Conservation (phyloP, 2,329 filamentous ascomycete species). For the Colletotrichum sp. region DNA sequence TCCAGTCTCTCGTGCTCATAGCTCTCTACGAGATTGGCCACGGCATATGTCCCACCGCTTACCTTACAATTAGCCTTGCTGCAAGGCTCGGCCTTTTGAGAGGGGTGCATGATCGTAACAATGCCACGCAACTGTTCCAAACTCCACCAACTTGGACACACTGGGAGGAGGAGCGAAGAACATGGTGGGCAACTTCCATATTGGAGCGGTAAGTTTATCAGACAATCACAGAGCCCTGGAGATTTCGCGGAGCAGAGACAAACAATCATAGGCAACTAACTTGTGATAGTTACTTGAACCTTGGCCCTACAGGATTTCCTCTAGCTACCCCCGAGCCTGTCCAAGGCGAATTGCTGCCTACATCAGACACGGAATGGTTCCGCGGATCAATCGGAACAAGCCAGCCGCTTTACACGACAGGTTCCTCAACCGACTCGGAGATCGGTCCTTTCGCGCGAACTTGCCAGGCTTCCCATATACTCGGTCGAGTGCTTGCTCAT, state of each 20-base stretch:
- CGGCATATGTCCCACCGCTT: constrained; percentile 35
- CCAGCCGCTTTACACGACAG: constrained; percentile 20
- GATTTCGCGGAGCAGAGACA: not conserved
- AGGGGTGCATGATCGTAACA: constrained; percentile 26
- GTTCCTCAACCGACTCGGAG: constrained; percentile 15
- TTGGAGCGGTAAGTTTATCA: constrained; percentile 32
- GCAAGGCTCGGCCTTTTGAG: constrained; percentile 22
- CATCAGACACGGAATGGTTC: constrained; percentile 29
- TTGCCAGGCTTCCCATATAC: constrained; percentile 34
- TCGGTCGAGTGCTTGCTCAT: constrained; percentile 32
- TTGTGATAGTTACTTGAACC: constrained; percentile 22
- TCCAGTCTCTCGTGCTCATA: constrained; percentile 31
- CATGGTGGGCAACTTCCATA: constrained; percentile 36
- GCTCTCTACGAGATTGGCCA: constrained; percentile 37
- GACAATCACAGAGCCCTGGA: not conserved
- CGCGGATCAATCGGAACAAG: constrained; percentile 29
- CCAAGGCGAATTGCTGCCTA: constrained; percentile 29
- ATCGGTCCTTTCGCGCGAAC: constrained; percentile 29
- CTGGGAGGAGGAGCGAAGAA: constrained; percentile 34
- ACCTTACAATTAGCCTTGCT: constrained; percentile 28
- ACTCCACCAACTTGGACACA: constrained; percentile 28
- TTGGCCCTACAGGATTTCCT: constrained; percentile 25
- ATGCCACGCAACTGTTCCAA: constrained; percentile 29
- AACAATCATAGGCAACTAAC: not conserved
- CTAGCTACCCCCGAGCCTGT: constrained; percentile 28